These are phyloP conservation scores for Globisporangium viniferum DNA, from an alignment of 352 stramenopile genomes.

Conservation along the genomic window DNA sequence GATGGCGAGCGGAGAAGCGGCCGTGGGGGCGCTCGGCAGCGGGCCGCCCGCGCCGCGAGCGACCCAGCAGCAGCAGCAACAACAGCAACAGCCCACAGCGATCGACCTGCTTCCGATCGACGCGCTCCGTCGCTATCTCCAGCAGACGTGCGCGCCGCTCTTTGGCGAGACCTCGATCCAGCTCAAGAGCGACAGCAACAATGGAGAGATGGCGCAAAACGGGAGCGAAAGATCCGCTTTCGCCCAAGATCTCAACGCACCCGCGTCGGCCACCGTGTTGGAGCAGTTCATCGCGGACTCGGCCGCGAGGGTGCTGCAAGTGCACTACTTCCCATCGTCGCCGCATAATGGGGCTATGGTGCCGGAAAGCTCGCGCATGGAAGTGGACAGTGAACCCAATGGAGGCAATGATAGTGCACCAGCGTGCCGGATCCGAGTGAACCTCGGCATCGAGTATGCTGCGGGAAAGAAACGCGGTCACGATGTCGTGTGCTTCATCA, in stretches of 20 bases:
- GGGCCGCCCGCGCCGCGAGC: constrained; percentile 6
- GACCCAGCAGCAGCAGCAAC: constrained; percentile 20
- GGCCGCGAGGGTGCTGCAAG: constrained; percentile 62
- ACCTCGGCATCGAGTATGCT: constrained; percentile 76
- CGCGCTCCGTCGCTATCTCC: constrained; percentile 56
- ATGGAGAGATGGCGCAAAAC: neutral
- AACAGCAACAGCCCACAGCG: constrained; percentile 19
- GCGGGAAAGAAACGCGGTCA: constrained; percentile 58
- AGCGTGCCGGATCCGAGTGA: constrained; percentile 54
- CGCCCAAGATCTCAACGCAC: constrained; percentile 34
- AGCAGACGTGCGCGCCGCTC: constrained; percentile 63
- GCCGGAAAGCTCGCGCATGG: constrained; percentile 7
- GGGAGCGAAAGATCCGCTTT: constrained; percentile 25
- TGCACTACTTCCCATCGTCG: constrained; percentile 49
- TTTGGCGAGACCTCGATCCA: constrained; percentile 51
- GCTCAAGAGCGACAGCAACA: constrained; percentile 21
- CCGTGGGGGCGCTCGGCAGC: constrained; percentile 5
- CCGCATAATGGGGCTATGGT: neutral
- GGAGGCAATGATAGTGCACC: constrained; percentile 16
- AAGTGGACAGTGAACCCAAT: constrained; percentile 25
- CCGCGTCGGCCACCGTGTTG: constrained; percentile 35
- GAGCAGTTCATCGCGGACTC: constrained; percentile 73
- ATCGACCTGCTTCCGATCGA: constrained; percentile 40
- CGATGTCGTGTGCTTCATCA: constrained; percentile 87
- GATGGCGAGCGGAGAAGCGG: constrained; percentile 13